Percentiles rank a stretch among this genome's conserved stretches.
Evolutionary conservation across 805 yeast genomes (phyloP).

Genomic region (Wickerhamomyces hampshirensis): DNA sequence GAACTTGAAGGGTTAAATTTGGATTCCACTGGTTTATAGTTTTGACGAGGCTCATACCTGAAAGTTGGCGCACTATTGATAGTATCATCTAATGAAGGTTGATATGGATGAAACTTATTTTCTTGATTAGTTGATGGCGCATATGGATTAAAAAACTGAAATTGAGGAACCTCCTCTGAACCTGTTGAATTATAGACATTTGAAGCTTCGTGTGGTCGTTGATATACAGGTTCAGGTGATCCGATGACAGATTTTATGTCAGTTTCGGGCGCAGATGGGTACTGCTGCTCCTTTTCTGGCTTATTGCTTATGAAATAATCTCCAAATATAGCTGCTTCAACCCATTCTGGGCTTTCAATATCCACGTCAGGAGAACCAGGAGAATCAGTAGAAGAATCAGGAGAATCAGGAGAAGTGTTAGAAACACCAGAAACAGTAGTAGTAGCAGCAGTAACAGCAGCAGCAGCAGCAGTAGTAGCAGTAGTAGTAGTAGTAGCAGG

Average conservation of each 20-base stretch:
- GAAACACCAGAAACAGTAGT: background rate
- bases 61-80: constrained; percentile 9
- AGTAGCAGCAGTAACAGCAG: background rate
- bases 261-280: no score
- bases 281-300: no score
- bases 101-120: constrained; percentile 5
- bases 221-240: no score
- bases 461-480: background rate
- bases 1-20: constrained; percentile 16
- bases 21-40: constrained; percentile 5
- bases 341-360: no score
- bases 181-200: no score
- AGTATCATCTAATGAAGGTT: constrained; percentile 1
- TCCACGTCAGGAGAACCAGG: background rate
- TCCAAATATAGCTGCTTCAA: no score
- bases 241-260: no score
- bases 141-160: constrained; percentile 2
- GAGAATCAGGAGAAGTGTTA: background rate
- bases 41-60: constrained; percentile 1
- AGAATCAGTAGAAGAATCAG: background rate
- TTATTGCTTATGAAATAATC: no score
- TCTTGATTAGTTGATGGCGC: constrained; percentile 3
- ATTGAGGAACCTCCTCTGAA: no score
- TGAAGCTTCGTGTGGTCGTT: no score
- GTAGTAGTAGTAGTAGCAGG: background rate